Conservation (phyloP, 1,284 basidiomycete genomes). For the Malassezia psittaci region DNA sequence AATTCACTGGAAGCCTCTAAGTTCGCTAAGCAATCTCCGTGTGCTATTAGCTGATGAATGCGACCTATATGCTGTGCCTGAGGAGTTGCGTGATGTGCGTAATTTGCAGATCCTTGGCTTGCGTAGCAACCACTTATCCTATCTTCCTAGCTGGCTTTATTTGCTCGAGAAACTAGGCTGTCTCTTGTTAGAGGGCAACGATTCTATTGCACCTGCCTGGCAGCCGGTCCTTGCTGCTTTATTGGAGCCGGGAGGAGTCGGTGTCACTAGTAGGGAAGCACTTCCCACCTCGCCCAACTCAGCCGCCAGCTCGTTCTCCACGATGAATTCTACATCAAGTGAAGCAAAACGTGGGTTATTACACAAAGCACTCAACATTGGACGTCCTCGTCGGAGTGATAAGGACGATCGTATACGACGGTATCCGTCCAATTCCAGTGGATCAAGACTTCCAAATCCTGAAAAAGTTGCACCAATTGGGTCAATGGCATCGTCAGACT, state of each 20-base stretch:
- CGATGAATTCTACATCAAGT: background rate
- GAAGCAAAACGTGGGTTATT: background rate
- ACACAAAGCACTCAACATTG: background rate
- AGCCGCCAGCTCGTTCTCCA: background rate
- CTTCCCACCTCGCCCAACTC: background rate
- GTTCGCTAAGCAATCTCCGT: slow-evolving; percentile 64
- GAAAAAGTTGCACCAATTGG: background rate
- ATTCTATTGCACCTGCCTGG: slow-evolving; percentile 79
- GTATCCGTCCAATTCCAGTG: background rate
- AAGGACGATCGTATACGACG: background rate
- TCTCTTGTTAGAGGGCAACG: slow-evolving; percentile 81
- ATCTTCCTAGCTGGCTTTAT: slow-evolving; percentile 87
- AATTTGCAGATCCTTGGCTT: slow-evolving; percentile 76
- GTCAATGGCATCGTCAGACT: background rate
- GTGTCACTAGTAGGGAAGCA: background rate
- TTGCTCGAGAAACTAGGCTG: slow-evolving; percentile 70
- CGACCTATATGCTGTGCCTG: slow-evolving; percentile 61
- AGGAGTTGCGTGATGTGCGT: slow-evolving; percentile 50
- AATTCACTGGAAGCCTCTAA: slow-evolving; percentile 69
- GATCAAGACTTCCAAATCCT: too few relatives aligned
- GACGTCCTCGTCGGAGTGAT: background rate
- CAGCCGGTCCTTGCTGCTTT: slow-evolving; percentile 59
- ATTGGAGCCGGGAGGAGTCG: background rate
- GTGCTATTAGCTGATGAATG: slow-evolving; percentile 83
- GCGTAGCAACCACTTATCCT: slow-evolving; percentile 73